Percentiles rank a stretch among this genome's conserved stretches.
phyloP scores from a whole-genome alignment of 2,329 filamentous ascomycete species.

The Triangularia verruculosa region DNA sequence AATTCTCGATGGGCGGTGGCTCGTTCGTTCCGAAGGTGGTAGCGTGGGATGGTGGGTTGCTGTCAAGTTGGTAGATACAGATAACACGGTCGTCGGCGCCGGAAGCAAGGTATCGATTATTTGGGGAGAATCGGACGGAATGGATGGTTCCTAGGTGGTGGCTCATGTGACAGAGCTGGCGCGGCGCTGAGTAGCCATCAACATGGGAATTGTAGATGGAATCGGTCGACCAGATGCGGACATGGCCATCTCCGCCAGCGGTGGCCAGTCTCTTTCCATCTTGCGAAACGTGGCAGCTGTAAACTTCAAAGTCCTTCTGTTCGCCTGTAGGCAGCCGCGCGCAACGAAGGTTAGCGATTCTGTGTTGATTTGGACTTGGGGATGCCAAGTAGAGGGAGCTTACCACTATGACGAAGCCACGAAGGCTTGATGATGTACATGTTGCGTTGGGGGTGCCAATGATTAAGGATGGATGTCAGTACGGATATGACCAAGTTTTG shows the following conservation, averaged over 20 bases:
- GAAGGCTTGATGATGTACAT: conserved; percentile 93
- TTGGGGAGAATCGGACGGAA: conserved; percentile 93
- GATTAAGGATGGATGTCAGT: conserved; percentile 5
- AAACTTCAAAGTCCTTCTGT: conserved; percentile 97
- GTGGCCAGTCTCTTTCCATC: conserved; percentile 91
- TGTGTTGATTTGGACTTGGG: not conserved
- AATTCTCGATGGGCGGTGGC: conserved; percentile 90
- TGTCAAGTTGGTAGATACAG: conserved; percentile 90
- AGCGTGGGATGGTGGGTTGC: conserved; percentile 71
- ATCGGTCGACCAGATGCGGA: conserved; percentile 96
- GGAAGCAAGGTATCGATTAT: conserved; percentile 91
- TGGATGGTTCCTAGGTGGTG: conserved; percentile 97
- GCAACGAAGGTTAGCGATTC: conserved; percentile 16
- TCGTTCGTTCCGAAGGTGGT: conserved; percentile 86
- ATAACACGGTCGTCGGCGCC: conserved; percentile 99
- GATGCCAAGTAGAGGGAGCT: conserved; percentile 29
- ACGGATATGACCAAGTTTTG: conserved; percentile 28
- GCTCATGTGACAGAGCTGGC: conserved; percentile 96
- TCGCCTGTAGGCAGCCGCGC: conserved; percentile 59
- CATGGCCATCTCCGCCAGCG: conserved; percentile 94
- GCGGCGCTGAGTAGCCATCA: conserved; percentile 69
- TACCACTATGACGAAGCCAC: conserved; percentile 92
- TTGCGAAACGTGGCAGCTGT: conserved; percentile 95
- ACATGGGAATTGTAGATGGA: conserved; percentile 81
- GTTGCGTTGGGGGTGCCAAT: conserved; percentile 29